Evolutionary conservation across 345 rosid species (phyloP).

Genomic region (Geranium brycei): DNA sequence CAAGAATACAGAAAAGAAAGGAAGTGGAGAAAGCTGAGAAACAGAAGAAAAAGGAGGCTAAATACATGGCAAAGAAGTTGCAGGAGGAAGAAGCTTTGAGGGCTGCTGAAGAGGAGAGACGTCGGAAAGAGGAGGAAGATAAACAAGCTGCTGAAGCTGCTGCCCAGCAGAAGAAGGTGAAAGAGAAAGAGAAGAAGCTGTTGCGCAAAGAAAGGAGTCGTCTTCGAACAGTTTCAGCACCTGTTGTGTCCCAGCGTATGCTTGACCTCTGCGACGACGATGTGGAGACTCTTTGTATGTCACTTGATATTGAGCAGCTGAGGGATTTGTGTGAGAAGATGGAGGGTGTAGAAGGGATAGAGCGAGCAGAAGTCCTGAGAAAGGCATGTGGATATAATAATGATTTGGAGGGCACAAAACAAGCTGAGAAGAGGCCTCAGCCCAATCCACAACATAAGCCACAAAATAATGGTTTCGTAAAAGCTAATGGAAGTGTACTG

Average conservation of each 20-base stretch:
- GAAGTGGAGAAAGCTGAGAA: constrained; percentile 82
- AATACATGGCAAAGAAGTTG: constrained; percentile 64
- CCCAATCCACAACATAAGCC: too few relatives aligned
- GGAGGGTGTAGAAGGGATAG: constrained; percentile 49
- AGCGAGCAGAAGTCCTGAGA: constrained; percentile 46
- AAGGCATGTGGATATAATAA: constrained; percentile 31
- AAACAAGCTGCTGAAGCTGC: constrained; percentile 75
- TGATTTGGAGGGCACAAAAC: constrained; percentile 23
- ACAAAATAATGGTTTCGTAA: constrained; percentile 42
- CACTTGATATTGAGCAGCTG: constrained; percentile 53
- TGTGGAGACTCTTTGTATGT: constrained; percentile 73
- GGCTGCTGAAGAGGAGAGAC: constrained; percentile 76
- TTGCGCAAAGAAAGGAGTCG: constrained; percentile 78
- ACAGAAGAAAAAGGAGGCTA: constrained; percentile 79
- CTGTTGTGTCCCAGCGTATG: constrained; percentile 40
- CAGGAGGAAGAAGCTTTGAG: constrained; percentile 83
- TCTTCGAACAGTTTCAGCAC: constrained; percentile 64
- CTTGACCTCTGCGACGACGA: constrained; percentile 50
- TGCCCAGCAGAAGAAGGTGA: constrained; percentile 60
- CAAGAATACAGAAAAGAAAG: constrained; percentile 66
- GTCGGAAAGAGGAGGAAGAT: constrained; percentile 62
- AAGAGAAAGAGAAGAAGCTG: constrained; percentile 93
- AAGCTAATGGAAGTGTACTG: constrained; percentile 29
- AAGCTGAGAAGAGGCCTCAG: constrained; percentile 14
- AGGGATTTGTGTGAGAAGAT: constrained; percentile 62